Evolutionary conservation across 2,329 filamentous ascomycete genomes (phyloP).

Genomic region (Xylariaceae sp.): DNA sequence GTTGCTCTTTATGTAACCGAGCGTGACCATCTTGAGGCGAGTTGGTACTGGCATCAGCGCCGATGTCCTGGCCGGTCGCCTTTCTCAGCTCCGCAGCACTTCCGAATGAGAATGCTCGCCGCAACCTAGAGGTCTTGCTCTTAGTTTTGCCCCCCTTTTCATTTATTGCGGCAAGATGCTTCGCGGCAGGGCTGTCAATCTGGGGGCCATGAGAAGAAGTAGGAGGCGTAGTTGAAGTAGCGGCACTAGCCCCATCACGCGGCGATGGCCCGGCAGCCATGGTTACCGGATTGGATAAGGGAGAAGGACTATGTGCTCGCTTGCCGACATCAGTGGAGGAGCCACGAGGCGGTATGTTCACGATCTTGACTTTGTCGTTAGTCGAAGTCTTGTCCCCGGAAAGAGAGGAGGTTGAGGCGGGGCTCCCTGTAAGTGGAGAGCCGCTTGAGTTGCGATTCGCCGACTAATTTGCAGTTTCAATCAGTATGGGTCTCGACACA

Average conservation of each 20-base stretch:
- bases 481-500: slow-evolving; percentile 42
- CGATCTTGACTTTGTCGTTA: slow-evolving; percentile 51
- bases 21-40: slow-evolving; percentile 38
- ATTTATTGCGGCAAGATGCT: slow-evolving; percentile 82
- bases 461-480: slow-evolving; percentile 45
- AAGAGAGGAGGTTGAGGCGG: slow-evolving; percentile 43
- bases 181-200: slow-evolving; percentile 66
- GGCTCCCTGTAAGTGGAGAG: slow-evolving; percentile 48
- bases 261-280: slow-evolving; percentile 53
- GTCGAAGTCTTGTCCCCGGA: slow-evolving; percentile 44
- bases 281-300: slow-evolving; percentile 66
- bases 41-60: slow-evolving; percentile 24
- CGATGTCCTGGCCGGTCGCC: slow-evolving; percentile 59
- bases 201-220: slow-evolving; percentile 30
- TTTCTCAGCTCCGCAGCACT: slow-evolving; percentile 87
- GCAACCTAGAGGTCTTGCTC: slow-evolving; percentile 80
- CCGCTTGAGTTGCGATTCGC: slow-evolving; percentile 54
- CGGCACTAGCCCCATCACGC: slow-evolving; percentile 36
- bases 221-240: slow-evolving; percentile 30
- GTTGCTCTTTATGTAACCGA: slow-evolving; percentile 64
- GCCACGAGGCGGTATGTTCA: slow-evolving; percentile 57
- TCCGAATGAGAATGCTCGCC: slow-evolving; percentile 93
- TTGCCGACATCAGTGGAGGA: slow-evolving; percentile 65
- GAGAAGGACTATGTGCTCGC: slow-evolving; percentile 64
- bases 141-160: slow-evolving; percentile 74